These are phyloP conservation scores for Hylodesmum podocarpum DNA, from an alignment of 306 rosid genomes.

Conservation along the genomic window DNA sequence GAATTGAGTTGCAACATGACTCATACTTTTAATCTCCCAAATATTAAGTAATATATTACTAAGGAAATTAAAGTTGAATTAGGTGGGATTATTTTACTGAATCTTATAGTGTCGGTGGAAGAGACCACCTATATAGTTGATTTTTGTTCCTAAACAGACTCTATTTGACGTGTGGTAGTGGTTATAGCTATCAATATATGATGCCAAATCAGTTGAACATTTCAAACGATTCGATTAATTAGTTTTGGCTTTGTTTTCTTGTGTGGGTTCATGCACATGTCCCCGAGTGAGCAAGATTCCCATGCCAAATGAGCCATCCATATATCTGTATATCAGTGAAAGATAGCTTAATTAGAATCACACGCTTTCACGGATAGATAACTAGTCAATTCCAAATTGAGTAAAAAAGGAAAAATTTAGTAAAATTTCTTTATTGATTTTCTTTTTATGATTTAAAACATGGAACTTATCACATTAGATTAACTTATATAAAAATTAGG, in stretches of 20 bases:
- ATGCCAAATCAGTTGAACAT: conserved; percentile 23
- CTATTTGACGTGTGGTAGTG: conserved; percentile 29
- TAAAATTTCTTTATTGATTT: neutral
- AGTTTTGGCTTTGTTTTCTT: conserved; percentile 20
- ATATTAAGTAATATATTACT: neutral
- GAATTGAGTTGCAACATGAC: no score
- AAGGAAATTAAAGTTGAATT: neutral
- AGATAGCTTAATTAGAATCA: neutral
- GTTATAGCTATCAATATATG: conserved; percentile 7
- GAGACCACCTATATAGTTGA: conserved; percentile 9
- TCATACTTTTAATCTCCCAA: no score
- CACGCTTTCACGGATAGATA: neutral
- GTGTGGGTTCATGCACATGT: conserved; percentile 17
- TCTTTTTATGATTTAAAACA: no score
- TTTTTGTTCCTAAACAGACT: neutral
- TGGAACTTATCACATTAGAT: no score
- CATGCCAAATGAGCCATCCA: conserved; percentile 1
- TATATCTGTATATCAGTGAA: neutral
- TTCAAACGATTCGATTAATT: conserved; percentile 10
- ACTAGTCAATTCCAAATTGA: neutral
- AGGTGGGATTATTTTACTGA: conserved; percentile 5
- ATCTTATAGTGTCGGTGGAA: conserved; percentile 38
- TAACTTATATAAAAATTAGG: no score
- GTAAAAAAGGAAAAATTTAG: neutral
- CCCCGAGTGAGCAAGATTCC: conserved; percentile 29